phyloP scores from a whole-genome alignment of 345 rosid genomes.

The Murraya koenigii region DNA sequence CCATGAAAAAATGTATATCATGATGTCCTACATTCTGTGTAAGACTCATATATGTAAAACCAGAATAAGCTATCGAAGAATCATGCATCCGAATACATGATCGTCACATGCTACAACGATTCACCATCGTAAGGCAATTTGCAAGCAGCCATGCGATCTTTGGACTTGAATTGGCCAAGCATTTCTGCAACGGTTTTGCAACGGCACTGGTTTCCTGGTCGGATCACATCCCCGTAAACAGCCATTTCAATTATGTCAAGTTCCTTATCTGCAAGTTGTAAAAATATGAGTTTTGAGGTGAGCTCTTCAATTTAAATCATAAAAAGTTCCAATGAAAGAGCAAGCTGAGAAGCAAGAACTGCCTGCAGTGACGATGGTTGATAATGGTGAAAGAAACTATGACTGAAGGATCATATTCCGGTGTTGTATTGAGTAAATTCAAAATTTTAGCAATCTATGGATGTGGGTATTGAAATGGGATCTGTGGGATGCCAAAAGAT shows the following conservation, averaged over 20 bases:
- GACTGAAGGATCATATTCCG: background rate
- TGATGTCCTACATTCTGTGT: background rate
- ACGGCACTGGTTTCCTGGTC: slow-evolving; percentile 91
- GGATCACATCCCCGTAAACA: slow-evolving; percentile 82
- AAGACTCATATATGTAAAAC: background rate
- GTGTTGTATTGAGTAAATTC: background rate
- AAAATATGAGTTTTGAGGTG: background rate
- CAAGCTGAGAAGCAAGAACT: background rate
- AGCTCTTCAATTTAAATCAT: background rate
- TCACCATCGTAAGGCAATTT: slow-evolving; percentile 54
- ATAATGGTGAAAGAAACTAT: background rate
- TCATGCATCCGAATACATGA: background rate
- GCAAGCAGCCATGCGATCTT: slow-evolving; percentile 65
- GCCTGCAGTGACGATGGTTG: background rate
- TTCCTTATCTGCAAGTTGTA: slow-evolving; percentile 66
- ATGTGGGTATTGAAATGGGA: background rate
- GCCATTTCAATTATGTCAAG: slow-evolving; percentile 96
- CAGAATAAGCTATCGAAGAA: background rate
- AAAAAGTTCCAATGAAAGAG: background rate
- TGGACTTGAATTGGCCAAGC: slow-evolving; percentile 76
- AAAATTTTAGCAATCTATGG: background rate
- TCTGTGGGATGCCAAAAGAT: background rate
- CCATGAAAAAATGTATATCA: background rate
- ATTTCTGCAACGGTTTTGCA: slow-evolving; percentile 84
- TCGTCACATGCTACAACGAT: slow-evolving; percentile 16